Evolutionary conservation across 1,284 basidiomycete genomes (phyloP).

Genomic region (Meripilus lineatus): DNA sequence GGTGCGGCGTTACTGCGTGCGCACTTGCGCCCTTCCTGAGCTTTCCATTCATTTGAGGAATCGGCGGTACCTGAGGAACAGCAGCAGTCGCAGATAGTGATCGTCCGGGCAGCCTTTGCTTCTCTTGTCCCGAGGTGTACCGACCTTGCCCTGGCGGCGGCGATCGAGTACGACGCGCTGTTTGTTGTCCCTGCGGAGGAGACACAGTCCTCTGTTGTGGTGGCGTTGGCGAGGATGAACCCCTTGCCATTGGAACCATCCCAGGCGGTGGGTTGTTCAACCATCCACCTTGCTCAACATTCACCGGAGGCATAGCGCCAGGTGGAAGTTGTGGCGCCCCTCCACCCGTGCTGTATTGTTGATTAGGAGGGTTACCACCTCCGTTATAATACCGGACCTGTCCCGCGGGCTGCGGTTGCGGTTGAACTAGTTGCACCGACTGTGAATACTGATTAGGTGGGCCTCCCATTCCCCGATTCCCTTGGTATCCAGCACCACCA

Average conservation of each 20-base stretch:
- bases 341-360: conserved; percentile 18
- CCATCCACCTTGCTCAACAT: conserved; percentile 28
- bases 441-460: conserved; percentile 9
- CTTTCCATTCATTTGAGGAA: conserved; percentile 43
- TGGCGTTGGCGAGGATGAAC: conserved; percentile 18
- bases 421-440: conserved; percentile 27
- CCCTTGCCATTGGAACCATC: conserved; percentile 24
- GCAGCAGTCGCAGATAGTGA: conserved; percentile 62
- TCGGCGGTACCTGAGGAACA: conserved; percentile 34
- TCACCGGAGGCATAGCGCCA: conserved; percentile 53
- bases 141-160: conserved; percentile 32
- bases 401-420: conserved; percentile 28
- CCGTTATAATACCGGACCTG: conserved; percentile 29
- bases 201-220: conserved; percentile 15
- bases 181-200: conserved; percentile 7
- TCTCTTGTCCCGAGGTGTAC: conserved; percentile 31
- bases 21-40: conserved; percentile 61
- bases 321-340: conserved; percentile 42
- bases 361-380: conserved; percentile 24
- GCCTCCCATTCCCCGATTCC: not conserved
- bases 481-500: conserved; percentile 2
- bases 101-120: conserved; percentile 42
- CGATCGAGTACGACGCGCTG: conserved; percentile 30
- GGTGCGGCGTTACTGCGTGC: conserved; percentile 43
- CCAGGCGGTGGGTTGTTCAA: conserved; percentile 10